phyloP scores from a whole-genome alignment of 768 basidiomycete genomes.

The Rhodotorula graminis region DNA sequence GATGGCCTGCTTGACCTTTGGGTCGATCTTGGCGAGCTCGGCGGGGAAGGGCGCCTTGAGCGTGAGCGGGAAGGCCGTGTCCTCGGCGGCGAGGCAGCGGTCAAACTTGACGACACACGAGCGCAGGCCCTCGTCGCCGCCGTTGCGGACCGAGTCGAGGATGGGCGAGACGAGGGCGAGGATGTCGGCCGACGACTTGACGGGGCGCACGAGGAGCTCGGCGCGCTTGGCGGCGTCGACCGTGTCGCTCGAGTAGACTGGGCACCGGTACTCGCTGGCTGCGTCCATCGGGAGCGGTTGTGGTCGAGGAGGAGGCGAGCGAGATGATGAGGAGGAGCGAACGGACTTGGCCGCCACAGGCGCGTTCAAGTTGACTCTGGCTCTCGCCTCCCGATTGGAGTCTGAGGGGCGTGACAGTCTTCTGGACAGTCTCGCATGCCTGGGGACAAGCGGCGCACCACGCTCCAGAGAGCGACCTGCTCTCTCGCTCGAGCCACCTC shows the following conservation, averaged over 20 bases:
- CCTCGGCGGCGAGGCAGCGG: slow-evolving; percentile 64
- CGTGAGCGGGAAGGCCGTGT: slow-evolving; percentile 50
- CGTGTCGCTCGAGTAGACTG: slow-evolving; percentile 19
- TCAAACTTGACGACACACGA: slow-evolving; percentile 92
- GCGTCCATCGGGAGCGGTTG: neutral
- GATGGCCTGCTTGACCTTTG: slow-evolving; percentile 70
- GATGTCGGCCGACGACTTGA: slow-evolving; percentile 79
- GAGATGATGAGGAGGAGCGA: neutral
- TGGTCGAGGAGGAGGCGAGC: neutral
- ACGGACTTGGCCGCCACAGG: neutral
- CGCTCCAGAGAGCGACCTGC: too few relatives aligned
- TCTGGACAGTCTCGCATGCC: too few relatives aligned
- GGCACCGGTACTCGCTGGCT: slow-evolving; percentile 20
- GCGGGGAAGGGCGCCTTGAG: slow-evolving; percentile 72
- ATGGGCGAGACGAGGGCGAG: slow-evolving; percentile 90
- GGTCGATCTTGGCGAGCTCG: slow-evolving; percentile 56
- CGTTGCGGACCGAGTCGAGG: slow-evolving; percentile 73
- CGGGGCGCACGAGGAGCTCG: slow-evolving; percentile 58
- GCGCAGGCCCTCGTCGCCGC: slow-evolving; percentile 80
- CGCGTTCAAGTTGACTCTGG: too few relatives aligned
- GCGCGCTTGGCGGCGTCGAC: slow-evolving; percentile 6
- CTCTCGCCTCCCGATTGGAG: too few relatives aligned
- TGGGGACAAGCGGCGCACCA: too few relatives aligned
- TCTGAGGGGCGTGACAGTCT: too few relatives aligned
- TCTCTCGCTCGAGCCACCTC: too few relatives aligned